These are phyloP conservation scores for Ciborinia camelliae DNA, from an alignment of 2,329 filamentous ascomycete species.

Conservation along the genomic window DNA sequence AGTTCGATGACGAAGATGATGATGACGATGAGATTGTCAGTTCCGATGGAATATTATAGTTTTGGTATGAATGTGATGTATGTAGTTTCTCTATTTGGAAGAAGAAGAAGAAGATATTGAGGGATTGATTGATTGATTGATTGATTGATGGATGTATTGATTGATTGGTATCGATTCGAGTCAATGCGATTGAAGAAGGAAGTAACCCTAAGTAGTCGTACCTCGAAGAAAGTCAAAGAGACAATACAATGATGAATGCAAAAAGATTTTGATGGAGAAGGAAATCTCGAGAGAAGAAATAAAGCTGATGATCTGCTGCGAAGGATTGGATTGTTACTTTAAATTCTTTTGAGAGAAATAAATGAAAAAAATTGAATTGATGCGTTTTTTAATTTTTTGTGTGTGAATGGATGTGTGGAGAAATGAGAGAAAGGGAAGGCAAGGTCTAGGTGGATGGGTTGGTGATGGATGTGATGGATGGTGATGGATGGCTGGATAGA, in stretches of 20 bases:
- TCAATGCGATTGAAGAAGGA: not conserved
- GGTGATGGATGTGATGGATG: not conserved
- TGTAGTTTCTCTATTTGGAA: not conserved
- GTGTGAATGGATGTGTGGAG: not conserved
- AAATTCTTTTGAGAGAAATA: not conserved
- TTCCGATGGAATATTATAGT: slow-evolving; percentile 7
- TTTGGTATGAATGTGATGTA: not conserved
- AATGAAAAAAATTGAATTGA: slow-evolving; percentile 2
- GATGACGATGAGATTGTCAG: not conserved
- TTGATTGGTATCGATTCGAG: not conserved
- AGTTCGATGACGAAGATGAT: not conserved
- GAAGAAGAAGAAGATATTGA: not conserved
- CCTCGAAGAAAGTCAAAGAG: slow-evolving; percentile 1
- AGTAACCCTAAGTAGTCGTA: not conserved
- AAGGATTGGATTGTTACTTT: slow-evolving; percentile 1
- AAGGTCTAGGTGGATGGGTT: not conserved
- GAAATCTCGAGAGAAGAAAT: not conserved
- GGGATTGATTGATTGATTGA: too few relatives aligned
- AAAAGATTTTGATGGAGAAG: not conserved
- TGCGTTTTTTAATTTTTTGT: slow-evolving; percentile 10
- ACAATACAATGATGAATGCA: not conserved
- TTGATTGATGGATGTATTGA: too few relatives aligned
- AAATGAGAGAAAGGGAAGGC: not conserved
- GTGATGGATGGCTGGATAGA: not conserved
- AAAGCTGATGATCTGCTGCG: not conserved